These are phyloP conservation scores for Citrullus amarus DNA, from an alignment of 306 rosid genomes.

Conservation along the genomic window DNA sequence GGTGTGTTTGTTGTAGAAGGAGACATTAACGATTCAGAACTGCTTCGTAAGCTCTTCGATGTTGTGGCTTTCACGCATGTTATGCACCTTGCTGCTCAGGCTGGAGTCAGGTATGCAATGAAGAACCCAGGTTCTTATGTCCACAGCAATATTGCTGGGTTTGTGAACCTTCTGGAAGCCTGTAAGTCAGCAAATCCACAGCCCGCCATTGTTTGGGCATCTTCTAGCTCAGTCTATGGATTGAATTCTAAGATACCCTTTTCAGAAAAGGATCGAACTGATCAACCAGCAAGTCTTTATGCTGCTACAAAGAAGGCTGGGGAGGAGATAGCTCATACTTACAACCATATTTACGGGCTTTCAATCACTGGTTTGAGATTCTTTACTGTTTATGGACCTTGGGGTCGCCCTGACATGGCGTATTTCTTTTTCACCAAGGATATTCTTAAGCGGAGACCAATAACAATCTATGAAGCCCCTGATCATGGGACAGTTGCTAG, in stretches of 20 bases:
- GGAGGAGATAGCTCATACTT: slow-evolving; percentile 68
- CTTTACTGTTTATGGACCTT: slow-evolving; percentile 81
- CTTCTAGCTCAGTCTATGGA: slow-evolving; percentile 84
- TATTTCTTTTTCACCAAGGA: slow-evolving; percentile 72
- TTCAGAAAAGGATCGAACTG: slow-evolving; percentile 68
- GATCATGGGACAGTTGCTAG: slow-evolving; percentile 65
- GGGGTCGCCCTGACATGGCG: slow-evolving; percentile 97
- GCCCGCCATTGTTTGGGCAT: slow-evolving; percentile 72
- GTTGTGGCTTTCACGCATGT: slow-evolving; percentile 72
- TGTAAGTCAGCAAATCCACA: slow-evolving; percentile 65
- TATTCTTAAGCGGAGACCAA: slow-evolving; percentile 55
- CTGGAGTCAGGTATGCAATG: slow-evolving; percentile 82
- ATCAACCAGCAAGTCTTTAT: slow-evolving; percentile 70
- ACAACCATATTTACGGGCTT: slow-evolving; percentile 72
- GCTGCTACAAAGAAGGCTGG: slow-evolving; percentile 85
- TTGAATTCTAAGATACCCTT: slow-evolving; percentile 71
- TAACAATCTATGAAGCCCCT: slow-evolving; percentile 50
- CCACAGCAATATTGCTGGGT: slow-evolving; percentile 70
- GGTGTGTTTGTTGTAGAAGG: slow-evolving; percentile 79
- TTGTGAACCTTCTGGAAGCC: slow-evolving; percentile 57
- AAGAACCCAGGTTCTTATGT: slow-evolving; percentile 62
- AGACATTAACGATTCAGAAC: slow-evolving; percentile 48
- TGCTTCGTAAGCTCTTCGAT: slow-evolving; percentile 65
- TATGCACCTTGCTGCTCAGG: slow-evolving; percentile 86
- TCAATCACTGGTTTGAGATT: slow-evolving; percentile 69